These are phyloP conservation scores for Pseudogymnoascus verrucosus DNA, from an alignment of 2,329 filamentous ascomycete genomes.

Conservation along the genomic window DNA sequence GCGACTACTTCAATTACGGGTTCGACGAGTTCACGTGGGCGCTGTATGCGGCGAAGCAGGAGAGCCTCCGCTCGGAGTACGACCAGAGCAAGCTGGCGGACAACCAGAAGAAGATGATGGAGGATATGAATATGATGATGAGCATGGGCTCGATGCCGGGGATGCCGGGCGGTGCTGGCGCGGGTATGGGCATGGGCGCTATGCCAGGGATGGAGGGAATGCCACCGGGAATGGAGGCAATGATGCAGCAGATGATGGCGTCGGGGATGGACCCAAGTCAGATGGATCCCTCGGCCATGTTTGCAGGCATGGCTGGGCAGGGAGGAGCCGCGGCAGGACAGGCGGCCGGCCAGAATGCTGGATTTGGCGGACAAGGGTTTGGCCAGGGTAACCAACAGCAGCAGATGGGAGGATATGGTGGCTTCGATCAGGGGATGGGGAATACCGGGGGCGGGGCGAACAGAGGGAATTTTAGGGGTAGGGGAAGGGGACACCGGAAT, in stretches of 20 bases:
- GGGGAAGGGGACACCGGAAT: slow-evolving; percentile 20
- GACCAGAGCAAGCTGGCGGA: slow-evolving; percentile 55
- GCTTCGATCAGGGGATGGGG: slow-evolving; percentile 26
- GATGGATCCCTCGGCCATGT: slow-evolving; percentile 59
- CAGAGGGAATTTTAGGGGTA: slow-evolving; percentile 21
- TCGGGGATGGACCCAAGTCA: slow-evolving; percentile 57
- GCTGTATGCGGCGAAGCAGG: slow-evolving; percentile 84
- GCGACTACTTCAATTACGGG: slow-evolving; percentile 98
- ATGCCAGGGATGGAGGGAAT: slow-evolving; percentile 57
- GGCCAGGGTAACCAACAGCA: slow-evolving; percentile 26
- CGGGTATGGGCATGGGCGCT: slow-evolving; percentile 29
- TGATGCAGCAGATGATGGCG: slow-evolving; percentile 65
- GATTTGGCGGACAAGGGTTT: slow-evolving; percentile 46
- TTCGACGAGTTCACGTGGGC: slow-evolving; percentile 99
- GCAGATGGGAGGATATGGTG: slow-evolving; percentile 19
- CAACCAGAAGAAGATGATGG: slow-evolving; percentile 71
- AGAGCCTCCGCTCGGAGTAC: slow-evolving; percentile 68
- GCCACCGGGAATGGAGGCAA: slow-evolving; percentile 56
- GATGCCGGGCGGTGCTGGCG: slow-evolving; percentile 33
- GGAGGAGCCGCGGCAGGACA: slow-evolving; percentile 35
- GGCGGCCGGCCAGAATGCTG: slow-evolving; percentile 35
- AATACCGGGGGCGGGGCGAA: slow-evolving; percentile 17
- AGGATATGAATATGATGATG: slow-evolving; percentile 65
- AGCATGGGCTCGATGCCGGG: slow-evolving; percentile 39
- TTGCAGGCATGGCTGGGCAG: slow-evolving; percentile 45